Evolutionary conservation across 306 rosid genomes (phyloP).

Genomic region (Fagus sylvatica): DNA sequence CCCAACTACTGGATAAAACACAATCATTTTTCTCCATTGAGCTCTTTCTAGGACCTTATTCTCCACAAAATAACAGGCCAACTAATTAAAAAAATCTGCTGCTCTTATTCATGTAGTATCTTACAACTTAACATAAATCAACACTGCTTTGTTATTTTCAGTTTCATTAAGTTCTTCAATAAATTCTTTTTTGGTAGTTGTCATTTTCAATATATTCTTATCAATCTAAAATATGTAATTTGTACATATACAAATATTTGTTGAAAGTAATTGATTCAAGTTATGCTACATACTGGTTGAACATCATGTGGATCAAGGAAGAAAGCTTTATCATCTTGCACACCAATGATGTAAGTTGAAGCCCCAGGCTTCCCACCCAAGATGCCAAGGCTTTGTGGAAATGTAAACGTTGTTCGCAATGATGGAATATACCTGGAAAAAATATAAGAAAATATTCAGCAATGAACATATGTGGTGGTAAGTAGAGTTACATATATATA

Average conservation of each 20-base stretch:
- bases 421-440: constrained; percentile 78
- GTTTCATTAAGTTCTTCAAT: not conserved
- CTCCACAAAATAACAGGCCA: not conserved
- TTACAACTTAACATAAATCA: not conserved
- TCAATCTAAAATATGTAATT: not conserved
- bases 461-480: not conserved
- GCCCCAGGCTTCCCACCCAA: constrained; percentile 95
- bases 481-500: not conserved
- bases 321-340: constrained; percentile 82
- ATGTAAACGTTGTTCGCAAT: constrained; percentile 74
- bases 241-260: constrained; percentile 7
- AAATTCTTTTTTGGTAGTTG: not conserved
- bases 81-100: not conserved
- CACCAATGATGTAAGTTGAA: constrained; percentile 88
- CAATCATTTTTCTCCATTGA: not conserved
- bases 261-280: not conserved
- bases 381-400: constrained; percentile 95
- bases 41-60: not conserved
- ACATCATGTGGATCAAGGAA: constrained; percentile 97
- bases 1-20: not conserved
- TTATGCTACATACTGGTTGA: constrained; percentile 56
- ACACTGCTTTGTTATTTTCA: not conserved
- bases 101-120: not conserved
- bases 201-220: not conserved
- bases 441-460: constrained; percentile 27